Evolutionary conservation across 1,284 basidiomycete genomes (phyloP).

Genomic region (Amylostereum areolatum): DNA sequence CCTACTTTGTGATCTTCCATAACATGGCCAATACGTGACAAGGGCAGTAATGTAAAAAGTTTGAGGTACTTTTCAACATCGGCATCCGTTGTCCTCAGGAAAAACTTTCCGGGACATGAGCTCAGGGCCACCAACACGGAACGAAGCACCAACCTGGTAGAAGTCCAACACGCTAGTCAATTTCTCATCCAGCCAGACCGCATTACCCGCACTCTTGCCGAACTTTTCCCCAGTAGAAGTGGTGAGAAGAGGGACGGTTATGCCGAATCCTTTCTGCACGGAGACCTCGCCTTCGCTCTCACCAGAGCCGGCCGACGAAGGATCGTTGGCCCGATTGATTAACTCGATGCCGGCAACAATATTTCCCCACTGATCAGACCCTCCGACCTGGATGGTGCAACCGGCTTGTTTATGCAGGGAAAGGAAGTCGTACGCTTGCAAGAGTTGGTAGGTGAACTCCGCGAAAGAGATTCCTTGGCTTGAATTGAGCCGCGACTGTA

Average conservation of each 20-base stretch:
- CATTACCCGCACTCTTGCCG: conserved; percentile 96
- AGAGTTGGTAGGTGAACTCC: conserved; percentile 95
- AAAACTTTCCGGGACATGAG: conserved; percentile 61
- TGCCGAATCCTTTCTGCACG: conserved; percentile 60
- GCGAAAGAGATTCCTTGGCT: conserved; percentile 90
- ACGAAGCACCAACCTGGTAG: conserved; percentile 64
- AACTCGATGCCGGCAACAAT: conserved; percentile 90
- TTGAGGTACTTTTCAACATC: conserved; percentile 81
- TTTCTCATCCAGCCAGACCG: conserved; percentile 79
- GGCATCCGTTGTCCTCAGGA: conserved; percentile 75
- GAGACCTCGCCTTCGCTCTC: conserved; percentile 18
- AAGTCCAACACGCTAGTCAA: conserved; percentile 85
- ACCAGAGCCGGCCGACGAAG: conserved; percentile 17
- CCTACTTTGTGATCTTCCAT: conserved; percentile 56
- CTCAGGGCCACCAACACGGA: background rate
- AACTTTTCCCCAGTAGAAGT: conserved; percentile 92
- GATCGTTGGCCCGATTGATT: conserved; percentile 50
- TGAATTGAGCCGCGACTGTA: conserved; percentile 76
- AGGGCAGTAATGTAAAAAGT: conserved; percentile 77
- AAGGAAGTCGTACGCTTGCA: conserved; percentile 96
- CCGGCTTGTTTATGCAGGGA: conserved; percentile 61
- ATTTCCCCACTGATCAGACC: conserved; percentile 99
- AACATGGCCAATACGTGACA: conserved; percentile 51
- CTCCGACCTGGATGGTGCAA: conserved; percentile 90
- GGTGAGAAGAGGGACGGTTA: conserved; percentile 93